phyloP scores from a whole-genome alignment of 257 asterid genomes.

The Vinca minor region DNA sequence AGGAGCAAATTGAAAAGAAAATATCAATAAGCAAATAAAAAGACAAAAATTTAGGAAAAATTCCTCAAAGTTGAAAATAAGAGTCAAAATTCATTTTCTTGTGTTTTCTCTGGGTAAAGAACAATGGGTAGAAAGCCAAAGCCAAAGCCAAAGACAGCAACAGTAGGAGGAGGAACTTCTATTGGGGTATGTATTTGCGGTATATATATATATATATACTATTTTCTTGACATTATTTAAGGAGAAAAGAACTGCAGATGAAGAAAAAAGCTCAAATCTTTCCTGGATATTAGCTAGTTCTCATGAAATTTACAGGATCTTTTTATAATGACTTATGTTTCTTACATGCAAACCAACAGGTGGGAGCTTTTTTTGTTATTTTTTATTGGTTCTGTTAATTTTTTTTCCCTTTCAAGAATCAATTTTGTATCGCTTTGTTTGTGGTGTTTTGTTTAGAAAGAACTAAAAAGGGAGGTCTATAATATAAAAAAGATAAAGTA shows the following conservation, averaged over 20 bases:
- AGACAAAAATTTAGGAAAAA: too few relatives aligned
- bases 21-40: too few relatives aligned
- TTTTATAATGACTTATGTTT: neutral
- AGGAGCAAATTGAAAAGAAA: too few relatives aligned
- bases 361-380: neutral
- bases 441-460: too few relatives aligned
- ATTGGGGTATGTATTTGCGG: neutral
- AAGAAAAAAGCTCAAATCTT: neutral
- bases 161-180: neutral
- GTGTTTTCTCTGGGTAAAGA: neutral
- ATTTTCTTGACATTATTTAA: too few relatives aligned
- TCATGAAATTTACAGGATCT: neutral
- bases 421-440: too few relatives aligned
- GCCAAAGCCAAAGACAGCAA: neutral
- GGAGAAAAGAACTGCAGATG: neutral
- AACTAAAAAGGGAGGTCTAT: too few relatives aligned
- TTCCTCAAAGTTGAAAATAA: too few relatives aligned
- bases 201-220: too few relatives aligned
- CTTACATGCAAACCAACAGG: neutral
- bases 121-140: constrained; percentile 10
- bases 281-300: neutral
- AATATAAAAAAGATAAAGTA: too few relatives aligned
- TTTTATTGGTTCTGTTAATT: neutral
- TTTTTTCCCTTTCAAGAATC: too few relatives aligned
- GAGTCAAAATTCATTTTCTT: neutral